These are phyloP conservation scores for Blastocladiella emersonii DNA, from an alignment of 371 early-diverging fungal species.

Conservation along the genomic window DNA sequence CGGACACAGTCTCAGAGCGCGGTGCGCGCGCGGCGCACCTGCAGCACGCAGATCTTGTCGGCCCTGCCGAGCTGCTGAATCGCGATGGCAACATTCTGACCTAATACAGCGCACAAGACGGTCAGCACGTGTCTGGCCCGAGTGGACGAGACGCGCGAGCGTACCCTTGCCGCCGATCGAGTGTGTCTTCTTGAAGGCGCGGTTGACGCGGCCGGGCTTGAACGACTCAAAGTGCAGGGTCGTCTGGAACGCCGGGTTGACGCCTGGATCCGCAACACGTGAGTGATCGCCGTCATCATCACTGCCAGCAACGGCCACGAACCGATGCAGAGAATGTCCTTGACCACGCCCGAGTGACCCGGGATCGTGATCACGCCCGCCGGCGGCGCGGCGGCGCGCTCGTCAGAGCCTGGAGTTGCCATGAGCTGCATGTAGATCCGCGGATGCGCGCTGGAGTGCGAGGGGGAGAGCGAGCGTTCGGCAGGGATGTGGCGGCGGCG, in stretches of 20 bases:
- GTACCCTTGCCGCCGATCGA: conserved; percentile 29
- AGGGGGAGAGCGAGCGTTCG: no score
- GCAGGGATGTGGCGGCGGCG: no score
- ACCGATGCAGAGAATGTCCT: neutral
- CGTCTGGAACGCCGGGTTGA: conserved; percentile 26
- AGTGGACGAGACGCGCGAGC: neutral
- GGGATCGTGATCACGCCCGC: no score
- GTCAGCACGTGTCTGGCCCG: neutral
- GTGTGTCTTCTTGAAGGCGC: conserved; percentile 21
- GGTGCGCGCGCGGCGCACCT: no score
- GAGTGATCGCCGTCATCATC: no score
- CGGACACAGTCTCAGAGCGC: no score
- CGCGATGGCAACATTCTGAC: neutral
- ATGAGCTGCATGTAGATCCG: no score
- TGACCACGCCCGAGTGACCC: neutral
- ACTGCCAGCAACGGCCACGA: no score
- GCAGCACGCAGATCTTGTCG: neutral
- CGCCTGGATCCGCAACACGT: conserved; percentile 10
- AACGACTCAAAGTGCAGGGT: conserved; percentile 23
- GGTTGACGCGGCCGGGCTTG: conserved; percentile 19
- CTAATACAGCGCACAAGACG: neutral
- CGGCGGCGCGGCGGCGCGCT: no score
- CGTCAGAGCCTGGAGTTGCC: no score
- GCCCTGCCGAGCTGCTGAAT: neutral
- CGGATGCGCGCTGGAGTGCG: no score